Percentiles rank a stretch among this genome's conserved stretches.
Conservation (phyloP, 176 grass and related monocot species). For the Rhynchospora tenuis region DNA sequence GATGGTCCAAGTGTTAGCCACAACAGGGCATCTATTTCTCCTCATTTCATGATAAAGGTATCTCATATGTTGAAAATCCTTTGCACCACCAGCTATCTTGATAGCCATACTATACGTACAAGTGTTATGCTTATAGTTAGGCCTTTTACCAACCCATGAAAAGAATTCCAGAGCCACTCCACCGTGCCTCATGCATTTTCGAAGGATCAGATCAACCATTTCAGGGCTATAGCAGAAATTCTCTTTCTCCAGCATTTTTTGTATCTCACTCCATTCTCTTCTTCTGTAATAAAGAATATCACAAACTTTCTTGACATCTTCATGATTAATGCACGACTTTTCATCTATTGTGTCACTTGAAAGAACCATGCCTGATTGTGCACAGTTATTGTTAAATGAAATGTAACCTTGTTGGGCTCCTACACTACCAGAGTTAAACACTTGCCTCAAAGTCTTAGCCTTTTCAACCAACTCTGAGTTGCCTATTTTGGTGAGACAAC, state of each 20-base stretch:
- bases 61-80: conserved; percentile 89
- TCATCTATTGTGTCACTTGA: conserved; percentile 21
- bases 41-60: conserved; percentile 74
- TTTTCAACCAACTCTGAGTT: conserved; percentile 44
- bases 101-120: conserved; percentile 74
- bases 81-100: conserved; percentile 67
- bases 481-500: conserved; percentile 35
- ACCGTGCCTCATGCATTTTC: conserved; percentile 42
- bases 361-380: conserved; percentile 11
- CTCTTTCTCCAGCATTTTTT: conserved; percentile 44
- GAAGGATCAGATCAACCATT: conserved; percentile 53
- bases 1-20: conserved; percentile 68
- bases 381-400: conserved; percentile 15
- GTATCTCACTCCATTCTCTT: conserved; percentile 42
- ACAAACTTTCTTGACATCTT: conserved; percentile 48
- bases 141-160: conserved; percentile 47
- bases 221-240: conserved; percentile 53
- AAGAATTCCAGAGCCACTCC: conserved; percentile 68
- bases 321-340: conserved; percentile 27
- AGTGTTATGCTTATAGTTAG: conserved; percentile 47
- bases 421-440: conserved; percentile 31
- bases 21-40: conserved; percentile 40
- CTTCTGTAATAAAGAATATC: conserved; percentile 44
- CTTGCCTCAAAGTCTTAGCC: conserved; percentile 30
- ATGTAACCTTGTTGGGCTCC: conserved; percentile 12